phyloP scores from a whole-genome alignment of 495 filamentous ascomycete genomes.

The Neurospora tetrasperma region DNA sequence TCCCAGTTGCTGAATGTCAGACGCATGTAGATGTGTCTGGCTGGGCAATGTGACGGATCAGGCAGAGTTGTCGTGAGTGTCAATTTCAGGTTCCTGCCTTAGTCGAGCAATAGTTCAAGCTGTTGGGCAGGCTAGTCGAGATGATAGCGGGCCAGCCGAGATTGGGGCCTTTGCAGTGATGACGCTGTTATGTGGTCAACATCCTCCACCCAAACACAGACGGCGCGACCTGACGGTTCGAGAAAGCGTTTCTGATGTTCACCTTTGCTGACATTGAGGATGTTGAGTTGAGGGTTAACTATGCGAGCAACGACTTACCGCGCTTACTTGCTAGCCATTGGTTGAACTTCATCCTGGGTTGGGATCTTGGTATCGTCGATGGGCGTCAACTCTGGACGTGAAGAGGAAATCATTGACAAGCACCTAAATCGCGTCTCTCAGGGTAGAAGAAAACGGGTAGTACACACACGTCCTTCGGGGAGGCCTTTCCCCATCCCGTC shows the following conservation, averaged over 20 bases:
- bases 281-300: background rate
- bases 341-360: background rate
- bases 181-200: background rate
- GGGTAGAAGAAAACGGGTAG: background rate
- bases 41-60: background rate
- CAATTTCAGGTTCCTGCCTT: background rate
- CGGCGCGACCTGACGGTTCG: background rate
- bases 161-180: background rate
- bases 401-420: background rate
- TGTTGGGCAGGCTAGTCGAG: background rate
- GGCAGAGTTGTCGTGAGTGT: background rate
- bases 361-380: background rate
- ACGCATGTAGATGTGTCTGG: background rate
- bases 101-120: background rate
- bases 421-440: background rate
- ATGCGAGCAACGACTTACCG: background rate
- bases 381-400: background rate
- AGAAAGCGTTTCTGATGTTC: background rate
- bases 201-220: background rate
- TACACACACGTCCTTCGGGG: background rate
- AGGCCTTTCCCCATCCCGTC: background rate
- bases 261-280: background rate
- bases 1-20: too few relatives aligned
- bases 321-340: background rate
- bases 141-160: background rate